Evolutionary conservation across 139 green algal species (phyloP).

Genomic region (Coelastrella sp.): DNA sequence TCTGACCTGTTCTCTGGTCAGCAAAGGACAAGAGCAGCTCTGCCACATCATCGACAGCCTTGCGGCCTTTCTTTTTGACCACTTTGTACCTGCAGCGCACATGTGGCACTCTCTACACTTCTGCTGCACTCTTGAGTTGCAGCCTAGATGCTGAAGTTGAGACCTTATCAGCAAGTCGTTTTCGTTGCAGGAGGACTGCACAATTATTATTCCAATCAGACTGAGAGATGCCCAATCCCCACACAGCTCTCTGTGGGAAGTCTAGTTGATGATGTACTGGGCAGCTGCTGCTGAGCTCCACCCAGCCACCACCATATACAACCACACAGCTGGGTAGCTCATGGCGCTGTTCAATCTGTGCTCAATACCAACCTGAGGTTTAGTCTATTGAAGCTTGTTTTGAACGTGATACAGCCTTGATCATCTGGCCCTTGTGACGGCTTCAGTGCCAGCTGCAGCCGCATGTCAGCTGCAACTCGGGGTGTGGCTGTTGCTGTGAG

Average conservation of each 20-base stretch:
- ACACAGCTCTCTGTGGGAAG: no score
- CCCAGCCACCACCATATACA: neutral
- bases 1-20: neutral
- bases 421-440: neutral
- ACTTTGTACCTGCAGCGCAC: constrained; percentile 86
- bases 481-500: constrained; percentile 87
- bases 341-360: no score
- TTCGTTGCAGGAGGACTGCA: no score
- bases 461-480: constrained; percentile 72
- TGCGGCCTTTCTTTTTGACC: constrained; percentile 77
- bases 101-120: neutral
- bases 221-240: no score
- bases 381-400: constrained; percentile 93
- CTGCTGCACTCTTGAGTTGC: neutral
- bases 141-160: no score
- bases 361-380: constrained; percentile 81
- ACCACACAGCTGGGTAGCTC: neutral
- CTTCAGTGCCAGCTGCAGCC: constrained; percentile 67
- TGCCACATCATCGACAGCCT: constrained; percentile 71
- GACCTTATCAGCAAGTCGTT: no score
- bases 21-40: constrained; percentile 50
- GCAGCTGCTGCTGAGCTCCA: neutral
- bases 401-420: constrained; percentile 81
- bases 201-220: no score
- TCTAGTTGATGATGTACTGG: no score